Conservation (phyloP, 2,329 filamentous ascomycete genomes). For the Periconia macrospinosa region DNA sequence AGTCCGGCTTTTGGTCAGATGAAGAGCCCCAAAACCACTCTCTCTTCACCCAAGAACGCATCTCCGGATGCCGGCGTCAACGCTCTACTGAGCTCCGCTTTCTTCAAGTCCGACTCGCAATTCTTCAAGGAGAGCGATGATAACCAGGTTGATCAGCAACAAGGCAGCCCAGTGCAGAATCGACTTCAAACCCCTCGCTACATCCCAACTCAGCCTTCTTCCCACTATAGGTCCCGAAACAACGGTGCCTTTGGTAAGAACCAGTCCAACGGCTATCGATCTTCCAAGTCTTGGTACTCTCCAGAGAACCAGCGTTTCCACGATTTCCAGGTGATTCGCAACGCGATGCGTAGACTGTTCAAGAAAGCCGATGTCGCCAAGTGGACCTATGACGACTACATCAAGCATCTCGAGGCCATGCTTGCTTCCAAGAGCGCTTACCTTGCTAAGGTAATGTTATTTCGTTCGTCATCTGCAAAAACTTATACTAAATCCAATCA, state of each 20-base stretch:
- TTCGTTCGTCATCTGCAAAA: not conserved
- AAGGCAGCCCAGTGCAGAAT: not conserved
- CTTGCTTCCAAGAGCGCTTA: slow-evolving; percentile 16
- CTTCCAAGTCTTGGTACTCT: slow-evolving; percentile 28
- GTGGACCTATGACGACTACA: slow-evolving; percentile 36
- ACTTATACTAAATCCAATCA: not conserved
- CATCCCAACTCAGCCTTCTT: not conserved
- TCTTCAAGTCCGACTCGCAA: not conserved
- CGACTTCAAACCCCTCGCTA: not conserved
- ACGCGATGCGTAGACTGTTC: slow-evolving; percentile 39
- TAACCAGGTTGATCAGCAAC: not conserved
- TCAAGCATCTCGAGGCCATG: slow-evolving; percentile 33
- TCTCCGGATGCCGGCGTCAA: not conserved
- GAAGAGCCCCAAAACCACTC: not conserved
- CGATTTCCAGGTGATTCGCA: slow-evolving; percentile 35
- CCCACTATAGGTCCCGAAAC: slow-evolving; percentile 3
- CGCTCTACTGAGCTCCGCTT: not conserved
- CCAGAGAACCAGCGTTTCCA: slow-evolving; percentile 26
- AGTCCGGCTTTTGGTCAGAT: not conserved
- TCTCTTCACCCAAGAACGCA: not conserved
- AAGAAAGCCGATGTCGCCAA: slow-evolving; percentile 35
- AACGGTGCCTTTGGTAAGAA: not conserved
- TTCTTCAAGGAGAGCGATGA: not conserved
- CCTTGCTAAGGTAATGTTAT: slow-evolving; percentile 10
- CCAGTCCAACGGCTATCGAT: slow-evolving; percentile 13